phyloP scores from a whole-genome alignment of 2,329 filamentous ascomycete genomes.

The Diaporthe citrichinensis region DNA sequence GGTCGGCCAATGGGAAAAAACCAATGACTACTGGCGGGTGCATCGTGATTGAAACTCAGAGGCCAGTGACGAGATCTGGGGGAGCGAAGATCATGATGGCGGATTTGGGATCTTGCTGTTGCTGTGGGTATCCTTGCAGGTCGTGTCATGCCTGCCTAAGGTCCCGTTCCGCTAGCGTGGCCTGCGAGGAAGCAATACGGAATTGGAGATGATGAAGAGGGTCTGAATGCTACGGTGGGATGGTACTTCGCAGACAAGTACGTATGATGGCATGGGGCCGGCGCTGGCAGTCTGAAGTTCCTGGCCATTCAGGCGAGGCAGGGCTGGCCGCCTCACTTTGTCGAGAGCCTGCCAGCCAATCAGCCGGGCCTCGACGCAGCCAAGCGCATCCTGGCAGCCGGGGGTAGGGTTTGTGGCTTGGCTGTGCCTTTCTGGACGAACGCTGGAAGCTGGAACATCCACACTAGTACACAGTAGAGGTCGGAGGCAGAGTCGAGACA shows the following conservation, averaged over 20 bases:
- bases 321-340: constrained; percentile 39
- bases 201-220: constrained; percentile 1
- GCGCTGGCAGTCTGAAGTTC: constrained; percentile 18
- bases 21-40: neutral
- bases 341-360: constrained; percentile 32
- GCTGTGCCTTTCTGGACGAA: constrained; percentile 14
- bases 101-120: constrained; percentile 1
- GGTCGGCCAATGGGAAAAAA: constrained; percentile 7
- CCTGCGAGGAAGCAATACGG: constrained; percentile 17
- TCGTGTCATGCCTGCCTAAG: constrained; percentile 16
- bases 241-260: constrained; percentile 12
- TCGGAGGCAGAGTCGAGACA: neutral
- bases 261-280: constrained; percentile 38
- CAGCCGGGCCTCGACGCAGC: constrained; percentile 16
- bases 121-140: constrained; percentile 15
- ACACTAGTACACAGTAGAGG: neutral
- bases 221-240: constrained; percentile 13
- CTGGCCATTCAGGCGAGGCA: constrained; percentile 38
- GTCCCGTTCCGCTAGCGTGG: constrained; percentile 20
- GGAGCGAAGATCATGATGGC: constrained; percentile 26
- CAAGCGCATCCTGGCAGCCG: constrained; percentile 7
- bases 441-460: neutral
- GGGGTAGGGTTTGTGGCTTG: constrained; percentile 14
- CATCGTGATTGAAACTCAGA: constrained; percentile 15
- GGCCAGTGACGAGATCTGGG: constrained; percentile 22